Conservation (phyloP, 2,329 filamentous ascomycete species). For the Didymella glomerata region DNA sequence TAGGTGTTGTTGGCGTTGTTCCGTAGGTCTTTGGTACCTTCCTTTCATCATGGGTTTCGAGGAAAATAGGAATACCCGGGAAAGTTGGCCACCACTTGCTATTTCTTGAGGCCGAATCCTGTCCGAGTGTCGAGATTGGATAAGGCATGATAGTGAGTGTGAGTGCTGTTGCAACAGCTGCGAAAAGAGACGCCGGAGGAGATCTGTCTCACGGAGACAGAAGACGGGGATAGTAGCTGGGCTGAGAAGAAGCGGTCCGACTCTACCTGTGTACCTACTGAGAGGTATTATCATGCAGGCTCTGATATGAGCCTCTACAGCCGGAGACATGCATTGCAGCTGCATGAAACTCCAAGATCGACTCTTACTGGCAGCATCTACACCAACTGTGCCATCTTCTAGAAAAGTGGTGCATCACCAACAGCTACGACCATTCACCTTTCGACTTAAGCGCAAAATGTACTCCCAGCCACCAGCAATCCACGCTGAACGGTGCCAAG, state of each 20-base stretch:
- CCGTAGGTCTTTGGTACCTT: conserved; percentile 28
- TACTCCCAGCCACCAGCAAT: conserved; percentile 31
- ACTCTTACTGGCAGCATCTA: conserved; percentile 34
- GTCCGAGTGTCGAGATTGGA: conserved; percentile 21
- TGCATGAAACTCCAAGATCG: conserved; percentile 35
- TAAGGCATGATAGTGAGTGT: conserved; percentile 30
- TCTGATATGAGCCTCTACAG: conserved; percentile 24
- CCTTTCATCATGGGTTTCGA: conserved; percentile 31
- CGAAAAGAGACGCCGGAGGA: conserved; percentile 1
- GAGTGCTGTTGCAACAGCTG: conserved; percentile 7
- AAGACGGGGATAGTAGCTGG: conserved; percentile 9
- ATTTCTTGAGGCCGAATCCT: conserved; percentile 15
- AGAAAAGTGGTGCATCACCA: conserved; percentile 32
- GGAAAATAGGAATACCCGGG: conserved; percentile 39
- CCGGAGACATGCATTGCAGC: conserved; percentile 26
- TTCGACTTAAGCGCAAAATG: conserved; percentile 33
- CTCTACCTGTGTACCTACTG: conserved; percentile 22
- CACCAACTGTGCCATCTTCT: conserved; percentile 35
- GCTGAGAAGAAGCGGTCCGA: conserved; percentile 19
- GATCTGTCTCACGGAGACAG: conserved; percentile 8
- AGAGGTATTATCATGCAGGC: conserved; percentile 30
- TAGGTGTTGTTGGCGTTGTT: conserved; percentile 34
- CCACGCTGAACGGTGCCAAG: conserved; percentile 29
- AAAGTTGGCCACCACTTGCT: conserved; percentile 31
- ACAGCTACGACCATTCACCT: conserved; percentile 36